A percentile compares a stretch with the other conserved stretches of the same genome.
Conservation (phyloP, 2,329 filamentous ascomycete species). For the Aspergillus pseudoviridinutans region DNA sequence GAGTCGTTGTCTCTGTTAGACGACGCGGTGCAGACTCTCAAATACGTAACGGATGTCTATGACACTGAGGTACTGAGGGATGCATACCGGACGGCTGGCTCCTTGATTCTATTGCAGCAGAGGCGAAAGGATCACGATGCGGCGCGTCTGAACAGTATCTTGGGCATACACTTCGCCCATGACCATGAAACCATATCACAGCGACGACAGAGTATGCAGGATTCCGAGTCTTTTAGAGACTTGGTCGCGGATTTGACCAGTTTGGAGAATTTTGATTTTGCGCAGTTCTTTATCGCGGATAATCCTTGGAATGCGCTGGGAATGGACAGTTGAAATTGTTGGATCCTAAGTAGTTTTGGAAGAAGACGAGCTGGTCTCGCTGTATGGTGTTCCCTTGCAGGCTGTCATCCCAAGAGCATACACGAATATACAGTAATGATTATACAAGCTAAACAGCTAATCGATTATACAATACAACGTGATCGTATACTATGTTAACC, state of each 20-base stretch:
- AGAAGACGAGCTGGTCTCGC: conserved; percentile 53
- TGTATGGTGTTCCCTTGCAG: conserved; percentile 51
- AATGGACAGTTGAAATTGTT: no score
- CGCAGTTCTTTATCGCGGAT: no score
- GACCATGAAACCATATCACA: no score
- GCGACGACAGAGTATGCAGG: no score
- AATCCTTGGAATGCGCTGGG: no score
- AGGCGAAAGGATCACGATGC: conserved; percentile 43
- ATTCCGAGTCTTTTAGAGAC: no score
- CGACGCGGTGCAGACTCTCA: conserved; percentile 47
- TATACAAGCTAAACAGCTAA: no score
- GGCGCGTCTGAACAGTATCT: conserved; percentile 29
- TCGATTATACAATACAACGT: no score
- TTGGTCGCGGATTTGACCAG: no score
- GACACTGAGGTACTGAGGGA: conserved; percentile 47
- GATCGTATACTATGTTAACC: no score
- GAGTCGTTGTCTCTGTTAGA: conserved; percentile 45
- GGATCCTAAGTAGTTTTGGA: conserved; percentile 40
- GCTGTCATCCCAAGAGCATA: conserved; percentile 8
- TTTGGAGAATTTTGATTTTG: no score
- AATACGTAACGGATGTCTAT: conserved; percentile 38
- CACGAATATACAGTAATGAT: no score
- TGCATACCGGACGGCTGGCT: conserved; percentile 49
- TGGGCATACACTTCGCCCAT: conserved; percentile 21
- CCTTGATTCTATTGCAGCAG: conserved; percentile 50